A percentile compares a stretch with the other conserved stretches of the same genome.
Conservation (phyloP, 139 green algal genomes). For the Coelastrella sp. region DNA sequence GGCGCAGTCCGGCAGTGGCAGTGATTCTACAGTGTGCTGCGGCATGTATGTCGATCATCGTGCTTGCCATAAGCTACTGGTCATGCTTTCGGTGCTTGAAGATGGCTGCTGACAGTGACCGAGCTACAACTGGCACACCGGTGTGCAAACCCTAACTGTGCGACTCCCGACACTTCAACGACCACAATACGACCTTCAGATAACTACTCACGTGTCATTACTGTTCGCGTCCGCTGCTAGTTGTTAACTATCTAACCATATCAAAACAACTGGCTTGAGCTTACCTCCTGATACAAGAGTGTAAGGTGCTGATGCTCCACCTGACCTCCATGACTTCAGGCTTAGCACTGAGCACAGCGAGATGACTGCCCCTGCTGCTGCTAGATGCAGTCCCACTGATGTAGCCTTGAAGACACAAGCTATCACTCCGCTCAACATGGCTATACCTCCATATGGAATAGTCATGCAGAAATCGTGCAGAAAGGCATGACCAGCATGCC, state of each 20-base stretch:
- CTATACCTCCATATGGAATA: conserved; percentile 78
- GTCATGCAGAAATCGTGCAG: conserved; percentile 93
- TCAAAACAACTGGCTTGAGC: not conserved
- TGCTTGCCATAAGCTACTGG: no score
- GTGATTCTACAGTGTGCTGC: no score
- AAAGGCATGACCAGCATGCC: conserved; percentile 64
- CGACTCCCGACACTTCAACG: no score
- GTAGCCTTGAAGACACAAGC: conserved; percentile 55
- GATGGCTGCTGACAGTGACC: no score
- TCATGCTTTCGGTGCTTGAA: no score
- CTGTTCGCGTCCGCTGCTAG: no score
- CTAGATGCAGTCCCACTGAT: conserved; percentile 43
- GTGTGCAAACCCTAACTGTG: no score
- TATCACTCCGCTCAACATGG: conserved; percentile 64
- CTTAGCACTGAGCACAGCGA: conserved; percentile 58
- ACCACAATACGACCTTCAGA: no score
- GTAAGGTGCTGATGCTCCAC: conserved; percentile 53
- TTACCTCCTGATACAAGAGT: conserved; percentile 64
- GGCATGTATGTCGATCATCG: no score
- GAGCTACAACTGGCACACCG: no score
- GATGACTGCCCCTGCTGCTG: conserved; percentile 40
- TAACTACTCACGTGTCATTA: no score
- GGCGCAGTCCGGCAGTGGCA: no score
- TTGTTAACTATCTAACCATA: not conserved
- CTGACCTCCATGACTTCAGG: conserved; percentile 67